A percentile compares a stretch with the other conserved stretches of the same genome.
Evolutionary conservation across 371 early-diverging fungal species (phyloP).

Genomic region (Aphelidium insulamus): DNA sequence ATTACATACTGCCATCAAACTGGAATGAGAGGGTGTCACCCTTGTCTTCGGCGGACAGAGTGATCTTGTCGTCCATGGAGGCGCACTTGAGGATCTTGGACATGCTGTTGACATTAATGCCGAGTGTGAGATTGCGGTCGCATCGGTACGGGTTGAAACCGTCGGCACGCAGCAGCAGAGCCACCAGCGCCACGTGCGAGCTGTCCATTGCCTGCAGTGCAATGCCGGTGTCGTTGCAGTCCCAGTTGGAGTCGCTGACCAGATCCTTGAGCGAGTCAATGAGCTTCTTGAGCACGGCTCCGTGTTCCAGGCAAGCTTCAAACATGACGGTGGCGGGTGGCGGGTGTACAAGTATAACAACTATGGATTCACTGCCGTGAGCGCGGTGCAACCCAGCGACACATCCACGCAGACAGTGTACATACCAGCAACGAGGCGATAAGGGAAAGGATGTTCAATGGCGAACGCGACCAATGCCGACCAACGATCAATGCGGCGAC

Average conservation of each 20-base stretch:
- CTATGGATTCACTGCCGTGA: no score
- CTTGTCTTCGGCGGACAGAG: constrained; percentile 69
- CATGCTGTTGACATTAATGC: constrained; percentile 64
- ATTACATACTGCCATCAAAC: constrained; percentile 46
- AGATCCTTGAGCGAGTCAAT: constrained; percentile 94
- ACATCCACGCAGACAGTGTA: no score
- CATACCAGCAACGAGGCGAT: no score
- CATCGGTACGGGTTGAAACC: constrained; percentile 92
- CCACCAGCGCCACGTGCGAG: constrained; percentile 88
- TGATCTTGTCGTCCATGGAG: constrained; percentile 73
- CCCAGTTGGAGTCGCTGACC: constrained; percentile 92
- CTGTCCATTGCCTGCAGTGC: constrained; percentile 98
- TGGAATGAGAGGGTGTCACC: constrained; percentile 57
- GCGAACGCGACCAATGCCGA: no score
- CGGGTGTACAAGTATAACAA: no score
- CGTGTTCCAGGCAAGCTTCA: constrained; percentile 53
- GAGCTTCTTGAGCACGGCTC: constrained; percentile 63
- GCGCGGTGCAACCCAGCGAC: no score
- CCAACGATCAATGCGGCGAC: no score
- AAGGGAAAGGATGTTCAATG: no score
- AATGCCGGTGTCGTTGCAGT: constrained; percentile 86
- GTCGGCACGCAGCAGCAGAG: constrained; percentile 60
- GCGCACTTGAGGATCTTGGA: constrained; percentile 88
- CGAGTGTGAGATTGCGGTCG: constrained; percentile 78
- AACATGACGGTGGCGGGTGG: constrained; percentile 32